These are phyloP conservation scores for Xerocomus tenax DNA, from an alignment of 1,284 basidiomycete genomes.

Conservation along the genomic window DNA sequence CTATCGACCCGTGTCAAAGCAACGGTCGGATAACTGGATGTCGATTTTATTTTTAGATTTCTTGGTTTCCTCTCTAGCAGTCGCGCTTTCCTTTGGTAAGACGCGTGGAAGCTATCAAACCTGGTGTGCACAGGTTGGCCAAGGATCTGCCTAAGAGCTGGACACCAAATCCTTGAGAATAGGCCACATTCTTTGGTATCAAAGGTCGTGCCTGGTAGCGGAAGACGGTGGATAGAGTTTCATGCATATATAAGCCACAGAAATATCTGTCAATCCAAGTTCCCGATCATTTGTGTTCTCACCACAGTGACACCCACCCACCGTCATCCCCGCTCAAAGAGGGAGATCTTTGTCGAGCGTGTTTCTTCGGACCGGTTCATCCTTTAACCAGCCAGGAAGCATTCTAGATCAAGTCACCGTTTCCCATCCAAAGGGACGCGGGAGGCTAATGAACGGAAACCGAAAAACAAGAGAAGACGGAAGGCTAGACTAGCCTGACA, in stretches of 20 bases:
- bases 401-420: background rate
- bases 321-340: conserved; percentile 8
- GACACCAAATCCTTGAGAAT: background rate
- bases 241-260: background rate
- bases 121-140: conserved; percentile 1
- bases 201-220: background rate
- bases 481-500: background rate
- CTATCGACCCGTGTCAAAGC: conserved; percentile 3
- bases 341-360: conserved; percentile 1
- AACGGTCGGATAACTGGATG: background rate
- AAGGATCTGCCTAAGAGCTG: conserved; percentile 9
- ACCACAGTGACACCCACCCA: conserved; percentile 9
- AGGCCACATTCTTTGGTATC: background rate
- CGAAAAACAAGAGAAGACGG: background rate
- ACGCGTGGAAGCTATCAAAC: background rate
- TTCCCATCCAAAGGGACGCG: conserved; percentile 23
- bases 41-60: background rate
- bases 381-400: background rate
- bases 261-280: background rate
- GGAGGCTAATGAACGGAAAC: conserved; percentile 3
- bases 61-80: background rate
- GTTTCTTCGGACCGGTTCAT: conserved; percentile 13
- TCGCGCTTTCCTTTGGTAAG: background rate
- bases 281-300: conserved; percentile 6
- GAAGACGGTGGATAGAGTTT: background rate